Percentiles rank a stretch among this genome's conserved stretches.
Evolutionary conservation across 1,139 yeast genomes (phyloP).

Genomic region (Magnusiomyces tetraspermus): DNA sequence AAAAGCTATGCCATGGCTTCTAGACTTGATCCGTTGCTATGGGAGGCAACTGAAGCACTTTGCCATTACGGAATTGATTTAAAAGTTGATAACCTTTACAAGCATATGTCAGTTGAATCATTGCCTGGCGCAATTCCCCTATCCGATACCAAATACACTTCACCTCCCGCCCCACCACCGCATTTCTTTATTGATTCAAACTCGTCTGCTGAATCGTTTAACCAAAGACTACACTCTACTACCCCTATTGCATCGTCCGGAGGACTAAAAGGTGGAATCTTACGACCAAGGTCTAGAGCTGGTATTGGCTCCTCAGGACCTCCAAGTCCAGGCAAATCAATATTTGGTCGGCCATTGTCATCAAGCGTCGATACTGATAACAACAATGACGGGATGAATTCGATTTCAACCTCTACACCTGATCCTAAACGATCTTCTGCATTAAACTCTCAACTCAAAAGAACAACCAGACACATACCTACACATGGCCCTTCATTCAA

Average conservation of each 20-base stretch:
- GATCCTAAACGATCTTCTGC: background rate
- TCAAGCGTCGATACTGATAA: background rate
- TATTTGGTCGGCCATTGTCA: background rate
- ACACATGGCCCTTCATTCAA: background rate
- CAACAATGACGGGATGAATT: background rate
- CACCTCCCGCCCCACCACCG: background rate
- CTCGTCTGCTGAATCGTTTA: background rate
- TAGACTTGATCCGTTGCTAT: conserved; percentile 64
- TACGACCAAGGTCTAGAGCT: background rate
- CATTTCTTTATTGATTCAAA: background rate
- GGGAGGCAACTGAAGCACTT: conserved; percentile 77
- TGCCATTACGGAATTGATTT: conserved; percentile 52
- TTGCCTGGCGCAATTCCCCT: background rate
- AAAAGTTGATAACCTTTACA: conserved; percentile 52
- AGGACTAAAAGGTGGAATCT: background rate
- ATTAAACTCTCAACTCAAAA: background rate
- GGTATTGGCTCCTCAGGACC: background rate
- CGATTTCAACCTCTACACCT: background rate
- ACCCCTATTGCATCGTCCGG: background rate
- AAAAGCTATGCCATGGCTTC: conserved; percentile 60
- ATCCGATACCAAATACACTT: background rate
- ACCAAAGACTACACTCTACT: background rate
- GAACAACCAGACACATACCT: background rate
- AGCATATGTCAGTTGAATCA: conserved; percentile 17
- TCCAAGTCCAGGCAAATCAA: background rate